A percentile compares a stretch with the other conserved stretches of the same genome.
Evolutionary conservation across 2,329 filamentous ascomycete species (phyloP).

Genomic region (Diplodia sapinea): DNA sequence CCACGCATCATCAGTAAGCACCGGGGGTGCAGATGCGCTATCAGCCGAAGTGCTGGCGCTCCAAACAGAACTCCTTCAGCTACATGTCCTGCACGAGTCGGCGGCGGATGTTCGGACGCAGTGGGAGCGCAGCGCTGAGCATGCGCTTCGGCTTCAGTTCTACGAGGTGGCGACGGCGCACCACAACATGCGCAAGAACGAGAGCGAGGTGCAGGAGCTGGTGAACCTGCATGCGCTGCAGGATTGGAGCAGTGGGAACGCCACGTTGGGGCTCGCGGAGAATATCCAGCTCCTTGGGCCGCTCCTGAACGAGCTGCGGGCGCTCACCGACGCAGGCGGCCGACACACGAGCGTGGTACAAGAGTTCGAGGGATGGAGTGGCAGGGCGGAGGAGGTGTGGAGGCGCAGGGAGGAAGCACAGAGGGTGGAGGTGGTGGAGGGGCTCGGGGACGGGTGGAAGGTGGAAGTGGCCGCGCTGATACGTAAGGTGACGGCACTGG

Average conservation of each 20-base stretch:
- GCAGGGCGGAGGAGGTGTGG: conserved; percentile 41
- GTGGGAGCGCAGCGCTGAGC: conserved; percentile 46
- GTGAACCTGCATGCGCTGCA: conserved; percentile 46
- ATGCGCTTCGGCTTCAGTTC: conserved; percentile 42
- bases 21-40: conserved; percentile 33
- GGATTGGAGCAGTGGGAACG: conserved; percentile 42
- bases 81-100: conserved; percentile 45
- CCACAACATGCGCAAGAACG: conserved; percentile 44
- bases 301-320: conserved; percentile 46
- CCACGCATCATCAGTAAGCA: conserved; percentile 38
- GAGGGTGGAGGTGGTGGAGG: conserved; percentile 35
- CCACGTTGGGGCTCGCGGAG: conserved; percentile 41
- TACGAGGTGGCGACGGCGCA: conserved; percentile 47
- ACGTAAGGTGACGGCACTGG: conserved; percentile 44
- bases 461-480: conserved; percentile 43
- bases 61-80: conserved; percentile 48
- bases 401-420: conserved; percentile 33
- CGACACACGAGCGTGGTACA: conserved; percentile 41
- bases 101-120: conserved; percentile 36
- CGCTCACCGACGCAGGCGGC: conserved; percentile 42
- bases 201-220: conserved; percentile 45
- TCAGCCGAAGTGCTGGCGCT: conserved; percentile 42
- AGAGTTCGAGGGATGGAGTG: conserved; percentile 44
- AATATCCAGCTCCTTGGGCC: conserved; percentile 46
- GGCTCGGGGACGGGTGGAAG: conserved; percentile 45